Base-by-base conservation (phyloP, 2,329 filamentous ascomycete species). In the Fulvia fulva region DNA sequence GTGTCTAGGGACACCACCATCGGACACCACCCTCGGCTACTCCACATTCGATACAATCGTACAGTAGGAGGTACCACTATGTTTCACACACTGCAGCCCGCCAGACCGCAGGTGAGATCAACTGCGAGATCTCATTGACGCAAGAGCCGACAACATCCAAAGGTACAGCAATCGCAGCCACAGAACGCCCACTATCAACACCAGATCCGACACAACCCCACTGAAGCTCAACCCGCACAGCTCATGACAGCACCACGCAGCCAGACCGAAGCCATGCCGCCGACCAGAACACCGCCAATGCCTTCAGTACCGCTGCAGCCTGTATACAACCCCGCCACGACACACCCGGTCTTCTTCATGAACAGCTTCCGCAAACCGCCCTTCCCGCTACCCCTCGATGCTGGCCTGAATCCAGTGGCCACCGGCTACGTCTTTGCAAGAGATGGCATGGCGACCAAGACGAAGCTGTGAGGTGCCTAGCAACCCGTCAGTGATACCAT, bases 301-400 rank as follows among this genome's bases (percentile, higher is more conserved):
- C 28, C 56, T 34, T n/a, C 56, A 32, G 19, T 41, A 5, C 56
- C 56, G 3, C 8, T 49, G 16, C 25, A 67, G 8, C 49, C 56
- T 11, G 16, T 63, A 5, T 82, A 81, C 68, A 80, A 88, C 70
- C 77, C 83, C 9, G 83, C 88, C 1, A 79, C 78, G 41, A 76
- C 83, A 25, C 89, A 92, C 64, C 89, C 89, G 0, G 88, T 90
- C 1, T 92, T 92, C 75, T 91, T 91, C 75, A 88, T 87, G 0
- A 77, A 83, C 28, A 79, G 80, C 53, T 74, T 90, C 52, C 81
- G 81, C 58, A 83, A 80, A 65, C 78, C 81, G 2, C 81, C 84
- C 5, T 76, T 80, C 22, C 69, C 75, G 0, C 65, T 78, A 58
- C 74, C 73, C 12, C 63, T 71, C 16, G 71, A 71, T 45, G 69